Evolutionary conservation across 2,329 filamentous ascomycete genomes (phyloP), one percentile per base, ranked within the genome.

Genomic region (Aspergillus sp.): DNA sequence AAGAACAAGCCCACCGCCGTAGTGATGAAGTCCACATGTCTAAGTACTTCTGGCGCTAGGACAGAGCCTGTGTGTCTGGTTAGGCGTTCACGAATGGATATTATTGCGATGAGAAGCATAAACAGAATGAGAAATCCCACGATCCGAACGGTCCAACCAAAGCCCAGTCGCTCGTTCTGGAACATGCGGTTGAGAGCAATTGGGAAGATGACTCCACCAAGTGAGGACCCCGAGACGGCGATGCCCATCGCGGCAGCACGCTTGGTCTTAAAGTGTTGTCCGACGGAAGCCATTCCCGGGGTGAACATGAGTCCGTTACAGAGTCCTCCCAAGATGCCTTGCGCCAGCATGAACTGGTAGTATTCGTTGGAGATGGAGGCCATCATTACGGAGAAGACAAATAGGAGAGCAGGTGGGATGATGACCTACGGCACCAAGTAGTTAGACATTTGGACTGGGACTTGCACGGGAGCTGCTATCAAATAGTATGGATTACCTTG

Each of bases 331-430:
- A 62, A 17, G 16, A 61, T 26, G 6, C 56, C 62, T 45, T 67
- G 61, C 2, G 61, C 62, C 1, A 70, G 64, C 32, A 82, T 65
- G 60, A 82, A 77, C 35, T 82, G 80, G 56, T 77, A 82, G 62
- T 81, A 82, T 50, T 80, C 59, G 0, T 71, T 79, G 49, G 74
- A 84, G 52, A 87, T 66, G 7, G 76, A 80, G 0, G 80, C 75
- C 82, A 86, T 84, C 81, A 87, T 86, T 9, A 86, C 63, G 2
- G 81, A 81, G 49, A 86, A 79, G 16, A 86, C 78, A 17, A 54
- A 54, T 1, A 54, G 20, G 2, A 54, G 14, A 3, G 55, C 53
- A 24, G 47, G 51, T n/a, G 57, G 52, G 32, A 53, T 46, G 4
- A 56, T 19, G 22, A 60, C 54, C 11, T 11, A 13, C 24, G 52